Evolutionary conservation across 73 alveolate genomes (phyloP), one percentile per base, ranked within the genome.

Genomic region (Paramecium tetraurelia): DNA sequence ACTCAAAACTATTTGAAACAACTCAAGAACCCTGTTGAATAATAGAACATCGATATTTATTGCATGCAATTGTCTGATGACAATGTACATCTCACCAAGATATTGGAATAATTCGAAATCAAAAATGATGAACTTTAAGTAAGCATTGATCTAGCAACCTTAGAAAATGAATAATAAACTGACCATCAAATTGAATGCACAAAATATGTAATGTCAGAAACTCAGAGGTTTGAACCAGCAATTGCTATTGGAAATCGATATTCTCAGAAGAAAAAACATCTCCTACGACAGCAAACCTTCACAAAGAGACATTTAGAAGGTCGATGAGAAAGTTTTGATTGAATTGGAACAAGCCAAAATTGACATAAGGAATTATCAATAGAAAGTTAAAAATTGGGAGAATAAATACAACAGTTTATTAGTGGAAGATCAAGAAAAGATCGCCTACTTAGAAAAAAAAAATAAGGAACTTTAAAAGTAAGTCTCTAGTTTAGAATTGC

Each of bases 271-370:
- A 22, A 75, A 75, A 41, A 4, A 75, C 38, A 29, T 41, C 12
- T 75, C 10, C 16, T 12, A 38, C n/a, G 58, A 75, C 18, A 35
- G 8, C 9, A 75, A 75, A 20, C 58, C 59, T 29, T 38, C 58
- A 35, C 7, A 38, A 18, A 2, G 59, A 3, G 58, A 75, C 12
- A 38, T 41, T 10, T 38, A 29, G 7, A 75, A 38, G 27, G 35
- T 14, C 4, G 58, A 75, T 38, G 87, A 75, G 16, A 75, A 75
- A 35, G 40, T 75, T 1, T 6, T 22, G n/a, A 75, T 41, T 35
- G 87, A 75, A 75, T 75, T 75, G 18, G 87, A 75, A 38, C 21
- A 75, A 41, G 87, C 59, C 38, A 75, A 75, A 75, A 75, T 75
- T 38, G 87, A 75, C n/a, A 35, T 75, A 11, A 75, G 87, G 11